Percentiles rank a stretch among this genome's conserved stretches.
These are phyloP conservation scores for Arxiozyma slooffiae DNA, from an alignment of 1,139 yeast species.

Conservation along the genomic window DNA sequence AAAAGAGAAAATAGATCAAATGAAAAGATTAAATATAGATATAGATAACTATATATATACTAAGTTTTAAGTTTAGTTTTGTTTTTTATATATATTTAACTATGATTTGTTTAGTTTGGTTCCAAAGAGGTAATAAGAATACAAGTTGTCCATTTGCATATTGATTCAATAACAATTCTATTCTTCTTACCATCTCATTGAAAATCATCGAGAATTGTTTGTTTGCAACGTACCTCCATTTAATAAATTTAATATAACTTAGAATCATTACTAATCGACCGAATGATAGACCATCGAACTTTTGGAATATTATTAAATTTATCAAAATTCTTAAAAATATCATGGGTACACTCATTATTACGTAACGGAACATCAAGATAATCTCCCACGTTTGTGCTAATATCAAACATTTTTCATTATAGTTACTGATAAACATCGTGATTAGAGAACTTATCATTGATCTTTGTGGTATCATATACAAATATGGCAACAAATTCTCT, in stretches of 20 bases:
- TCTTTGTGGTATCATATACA: conserved; percentile 19
- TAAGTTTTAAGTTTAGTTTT: too few species aligned
- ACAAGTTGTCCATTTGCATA: background rate
- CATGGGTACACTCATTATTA: conserved; percentile 17
- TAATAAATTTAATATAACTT: conserved; percentile 24
- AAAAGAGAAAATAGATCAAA: conserved; percentile 28
- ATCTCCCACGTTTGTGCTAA: conserved; percentile 26
- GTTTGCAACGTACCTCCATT: conserved; percentile 21
- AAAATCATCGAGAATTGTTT: conserved; percentile 4
- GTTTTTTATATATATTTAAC: conserved; percentile 1
- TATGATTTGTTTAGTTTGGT: conserved; percentile 8
- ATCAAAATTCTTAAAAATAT: conserved; percentile 4
- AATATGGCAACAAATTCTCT: conserved; percentile 28
- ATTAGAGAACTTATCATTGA: conserved; percentile 7
- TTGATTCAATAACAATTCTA: background rate
- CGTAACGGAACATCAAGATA: conserved; percentile 18
- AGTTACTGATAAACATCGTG: conserved; percentile 12
- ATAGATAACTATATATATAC: conserved; percentile 4
- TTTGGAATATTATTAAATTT: background rate
- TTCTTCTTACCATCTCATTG: background rate
- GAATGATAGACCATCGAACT: conserved; percentile 9
- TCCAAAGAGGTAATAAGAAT: background rate
- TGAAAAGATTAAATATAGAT: conserved; percentile 22
- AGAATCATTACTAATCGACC: conserved; percentile 10
- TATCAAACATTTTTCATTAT: conserved; percentile 20